A percentile compares a stretch with the other conserved stretches of the same genome.
Evolutionary conservation across 2,329 filamentous ascomycete species (phyloP).

Genomic region (Penicillium polonicum): DNA sequence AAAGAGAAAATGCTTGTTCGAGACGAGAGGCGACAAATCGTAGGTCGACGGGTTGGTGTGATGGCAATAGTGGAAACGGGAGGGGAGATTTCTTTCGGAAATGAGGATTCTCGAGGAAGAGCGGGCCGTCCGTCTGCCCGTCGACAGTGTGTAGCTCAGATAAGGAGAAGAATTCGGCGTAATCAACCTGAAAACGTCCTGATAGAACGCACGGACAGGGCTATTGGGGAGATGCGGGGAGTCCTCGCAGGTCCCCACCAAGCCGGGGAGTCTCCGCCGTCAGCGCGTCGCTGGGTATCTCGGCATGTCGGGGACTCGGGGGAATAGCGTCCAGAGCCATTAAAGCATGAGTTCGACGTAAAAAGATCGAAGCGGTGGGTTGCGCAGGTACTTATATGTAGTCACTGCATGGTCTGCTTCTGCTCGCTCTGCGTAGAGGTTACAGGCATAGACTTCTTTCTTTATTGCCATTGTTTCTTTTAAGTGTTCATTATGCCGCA

Average conservation of each 20-base stretch:
- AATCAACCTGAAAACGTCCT: neutral
- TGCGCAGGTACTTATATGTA: neutral
- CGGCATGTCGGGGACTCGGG: neutral
- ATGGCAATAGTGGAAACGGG: no score
- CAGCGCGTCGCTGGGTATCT: neutral
- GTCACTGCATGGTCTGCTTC: neutral
- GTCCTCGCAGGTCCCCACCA: slow-evolving; percentile 3
- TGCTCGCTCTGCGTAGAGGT: neutral
- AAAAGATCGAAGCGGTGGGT: neutral
- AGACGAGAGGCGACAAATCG: no score
- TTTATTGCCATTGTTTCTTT: neutral
- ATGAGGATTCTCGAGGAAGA: no score
- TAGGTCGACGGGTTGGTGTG: no score
- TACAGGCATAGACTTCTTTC: neutral
- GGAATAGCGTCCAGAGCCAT: neutral
- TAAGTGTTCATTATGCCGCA: slow-evolving; percentile 9
- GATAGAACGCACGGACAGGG: neutral
- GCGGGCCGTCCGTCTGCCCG: no score
- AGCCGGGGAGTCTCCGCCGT: slow-evolving; percentile 14
- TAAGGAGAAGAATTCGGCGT: neutral
- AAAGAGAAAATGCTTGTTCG: no score
- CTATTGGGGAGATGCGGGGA: slow-evolving; percentile 3
- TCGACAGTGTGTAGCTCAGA: neutral
- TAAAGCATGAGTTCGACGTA: neutral
- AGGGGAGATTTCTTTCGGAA: no score